phyloP scores from a whole-genome alignment of 495 filamentous ascomycete genomes.

The Penicillium paradoxum region DNA sequence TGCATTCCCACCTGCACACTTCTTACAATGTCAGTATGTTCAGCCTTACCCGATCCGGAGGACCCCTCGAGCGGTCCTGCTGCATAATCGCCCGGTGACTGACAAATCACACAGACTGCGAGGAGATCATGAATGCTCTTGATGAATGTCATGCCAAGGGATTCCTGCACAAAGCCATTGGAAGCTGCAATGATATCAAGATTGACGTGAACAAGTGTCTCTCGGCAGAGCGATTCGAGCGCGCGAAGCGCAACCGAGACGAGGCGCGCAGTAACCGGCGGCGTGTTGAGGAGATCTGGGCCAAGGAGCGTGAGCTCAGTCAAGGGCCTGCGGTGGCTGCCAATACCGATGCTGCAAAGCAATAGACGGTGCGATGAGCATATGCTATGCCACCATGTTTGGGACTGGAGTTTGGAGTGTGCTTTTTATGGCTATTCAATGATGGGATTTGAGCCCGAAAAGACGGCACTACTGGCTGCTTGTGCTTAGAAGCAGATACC shows the following conservation, averaged over 20 bases:
- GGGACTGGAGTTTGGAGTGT: slow-evolving; percentile 15
- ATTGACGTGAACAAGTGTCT: slow-evolving; percentile 76
- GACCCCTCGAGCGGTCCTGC: not conserved
- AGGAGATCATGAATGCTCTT: slow-evolving; percentile 84
- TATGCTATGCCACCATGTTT: slow-evolving; percentile 3
- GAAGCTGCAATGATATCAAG: slow-evolving; percentile 87
- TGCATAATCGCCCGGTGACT: slow-evolving; percentile 1
- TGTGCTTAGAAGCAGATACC: not conserved
- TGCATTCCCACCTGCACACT: slow-evolving; percentile 97
- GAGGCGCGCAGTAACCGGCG: slow-evolving; percentile 61
- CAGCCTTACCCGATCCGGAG: not conserved
- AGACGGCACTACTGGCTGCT: not conserved
- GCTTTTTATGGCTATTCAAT: slow-evolving; percentile 2
- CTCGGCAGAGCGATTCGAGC: slow-evolving; percentile 67
- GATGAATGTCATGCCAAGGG: slow-evolving; percentile 93
- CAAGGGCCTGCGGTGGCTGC: slow-evolving; percentile 3
- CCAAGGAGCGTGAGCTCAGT: slow-evolving; percentile 48
- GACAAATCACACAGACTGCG: slow-evolving; percentile 62
- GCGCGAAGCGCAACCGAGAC: slow-evolving; percentile 71
- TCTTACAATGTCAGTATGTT: slow-evolving; percentile 77
- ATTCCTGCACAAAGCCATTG: slow-evolving; percentile 81
- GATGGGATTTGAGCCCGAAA: not conserved
- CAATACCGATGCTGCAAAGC: slow-evolving; percentile 10
- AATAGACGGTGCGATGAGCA: slow-evolving; percentile 7
- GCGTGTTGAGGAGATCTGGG: slow-evolving; percentile 69